phyloP scores from a whole-genome alignment of 345 rosid genomes.

The Combretum micranthum region DNA sequence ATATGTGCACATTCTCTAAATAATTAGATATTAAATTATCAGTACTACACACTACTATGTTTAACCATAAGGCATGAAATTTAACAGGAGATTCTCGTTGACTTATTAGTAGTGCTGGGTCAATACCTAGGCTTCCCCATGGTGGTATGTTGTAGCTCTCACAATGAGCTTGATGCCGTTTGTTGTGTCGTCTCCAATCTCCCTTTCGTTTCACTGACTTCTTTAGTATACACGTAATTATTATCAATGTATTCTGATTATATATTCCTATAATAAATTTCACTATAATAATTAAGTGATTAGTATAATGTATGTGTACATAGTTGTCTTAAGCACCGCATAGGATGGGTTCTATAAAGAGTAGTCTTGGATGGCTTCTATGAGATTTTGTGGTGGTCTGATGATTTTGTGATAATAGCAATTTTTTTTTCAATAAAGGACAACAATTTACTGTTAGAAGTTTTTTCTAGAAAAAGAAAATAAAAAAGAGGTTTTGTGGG shows the following conservation, averaged over 20 bases:
- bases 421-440: too few species aligned
- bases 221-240: constrained; percentile 41
- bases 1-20: not conserved
- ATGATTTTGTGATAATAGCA: too few species aligned
- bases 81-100: constrained; percentile 66
- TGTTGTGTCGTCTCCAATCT: constrained; percentile 69
- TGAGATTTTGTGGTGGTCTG: too few species aligned
- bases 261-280: too few species aligned
- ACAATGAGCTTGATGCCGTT: constrained; percentile 87
- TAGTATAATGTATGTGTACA: too few species aligned
- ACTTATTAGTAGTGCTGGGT: constrained; percentile 53
- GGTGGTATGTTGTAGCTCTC: constrained; percentile 82
- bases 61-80: not conserved
- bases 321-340: too few species aligned
- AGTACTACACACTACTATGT: too few species aligned
- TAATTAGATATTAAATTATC: not conserved
- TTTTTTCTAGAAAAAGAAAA: not conserved
- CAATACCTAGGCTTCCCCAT: constrained; percentile 65
- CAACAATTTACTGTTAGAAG: too few species aligned
- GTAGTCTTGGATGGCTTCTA: too few species aligned
- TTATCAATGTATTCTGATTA: not conserved
- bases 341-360: too few species aligned
- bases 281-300: too few species aligned
- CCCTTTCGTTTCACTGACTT: constrained; percentile 55
- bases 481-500: too few species aligned